These are phyloP conservation scores for Debaryomycetaceae sp. DNA, from an alignment of 1,139 yeast genomes.

Conservation along the genomic window DNA sequence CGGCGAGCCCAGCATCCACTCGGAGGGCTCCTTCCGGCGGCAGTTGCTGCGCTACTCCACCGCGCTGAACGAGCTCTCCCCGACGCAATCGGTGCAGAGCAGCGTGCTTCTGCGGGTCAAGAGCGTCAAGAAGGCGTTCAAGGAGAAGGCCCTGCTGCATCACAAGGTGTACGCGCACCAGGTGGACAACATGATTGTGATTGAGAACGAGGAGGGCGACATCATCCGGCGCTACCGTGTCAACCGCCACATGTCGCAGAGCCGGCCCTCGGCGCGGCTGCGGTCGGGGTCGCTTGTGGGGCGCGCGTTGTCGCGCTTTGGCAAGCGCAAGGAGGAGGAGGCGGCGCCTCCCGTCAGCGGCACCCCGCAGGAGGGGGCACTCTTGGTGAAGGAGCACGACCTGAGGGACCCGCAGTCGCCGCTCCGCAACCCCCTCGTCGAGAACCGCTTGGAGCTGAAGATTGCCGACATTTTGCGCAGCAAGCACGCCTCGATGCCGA, in stretches of 20 bases:
- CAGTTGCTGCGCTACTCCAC: conserved; percentile 30
- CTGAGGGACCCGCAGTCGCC: conserved; percentile 14
- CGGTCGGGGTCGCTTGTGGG: conserved; percentile 35
- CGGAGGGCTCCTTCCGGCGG: conserved; percentile 36
- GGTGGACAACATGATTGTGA: conserved; percentile 66
- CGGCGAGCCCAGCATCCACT: conserved; percentile 34
- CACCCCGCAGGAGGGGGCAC: conserved; percentile 4
- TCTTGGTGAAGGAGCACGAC: conserved; percentile 18
- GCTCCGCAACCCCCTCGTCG: conserved; percentile 17
- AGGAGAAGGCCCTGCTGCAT: conserved; percentile 27
- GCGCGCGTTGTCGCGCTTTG: conserved; percentile 50
- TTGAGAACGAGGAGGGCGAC: conserved; percentile 92
- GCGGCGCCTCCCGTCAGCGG: conserved; percentile 8
- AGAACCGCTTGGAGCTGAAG: conserved; percentile 24
- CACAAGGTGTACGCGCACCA: conserved; percentile 43
- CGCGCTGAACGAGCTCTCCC: neutral
- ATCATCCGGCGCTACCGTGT: conserved; percentile 77
- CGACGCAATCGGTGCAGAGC: neutral
- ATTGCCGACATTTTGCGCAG: conserved; percentile 19
- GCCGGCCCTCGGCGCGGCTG: conserved; percentile 11
- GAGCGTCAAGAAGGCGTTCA: conserved; percentile 18
- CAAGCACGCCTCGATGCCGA: no score
- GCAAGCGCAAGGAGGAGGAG: conserved; percentile 27
- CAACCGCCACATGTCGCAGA: conserved; percentile 41
- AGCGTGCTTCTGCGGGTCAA: conserved; percentile 6